Evolutionary conservation across 768 basidiomycete species (phyloP), one percentile per base, ranked within the genome.

Genomic region (Tulasnella sp.): DNA sequence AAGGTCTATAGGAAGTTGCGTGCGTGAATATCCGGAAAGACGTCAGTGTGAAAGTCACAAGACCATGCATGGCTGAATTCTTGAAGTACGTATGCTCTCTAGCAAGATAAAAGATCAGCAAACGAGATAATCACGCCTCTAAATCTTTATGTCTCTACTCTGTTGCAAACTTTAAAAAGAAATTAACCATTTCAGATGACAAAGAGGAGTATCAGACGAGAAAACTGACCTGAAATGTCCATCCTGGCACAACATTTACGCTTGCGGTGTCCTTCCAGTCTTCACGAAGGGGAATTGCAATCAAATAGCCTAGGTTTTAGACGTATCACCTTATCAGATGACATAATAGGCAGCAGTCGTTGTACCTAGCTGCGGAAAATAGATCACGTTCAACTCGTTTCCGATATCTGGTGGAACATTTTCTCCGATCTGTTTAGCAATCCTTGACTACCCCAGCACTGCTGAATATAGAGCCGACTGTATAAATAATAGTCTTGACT

Each of bases 301-400:
- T 88, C 8, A 93, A 83, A 78, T 92, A 94, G 0, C 92, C 92
- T 93, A 75, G 29, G 34, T 3, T n/a, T n/a, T 71, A 71, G 47
- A 19, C 73, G 32, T 62, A 22, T 22, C 7, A 62, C 35, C 35
- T 26, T 76, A 36, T 75, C 5, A 73, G 67, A 3, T 26, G 3
- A 22, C 34, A 59, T 5, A 65, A 19, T 34, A 42, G 32, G 47
- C 65, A 29, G 34, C 36, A 75, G 12, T 59, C 22, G 47, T 9
- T 79, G 47, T 76, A 90, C 96, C 96, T 19, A 99, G 85, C 77
- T 99, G 96, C 16, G 96, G 95, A 77, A 97, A 95, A 78, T 96
- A 98, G 2, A 95, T 89, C 12, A 96, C 89, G 75, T 95, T 94
- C 64, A 97, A 79, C 5, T 87, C 86, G 4, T 85, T 78, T 0